A percentile compares a stretch with the other conserved stretches of the same genome.
Conservation (phyloP, 148 eudicot species). For the Euryodendron excelsum region DNA sequence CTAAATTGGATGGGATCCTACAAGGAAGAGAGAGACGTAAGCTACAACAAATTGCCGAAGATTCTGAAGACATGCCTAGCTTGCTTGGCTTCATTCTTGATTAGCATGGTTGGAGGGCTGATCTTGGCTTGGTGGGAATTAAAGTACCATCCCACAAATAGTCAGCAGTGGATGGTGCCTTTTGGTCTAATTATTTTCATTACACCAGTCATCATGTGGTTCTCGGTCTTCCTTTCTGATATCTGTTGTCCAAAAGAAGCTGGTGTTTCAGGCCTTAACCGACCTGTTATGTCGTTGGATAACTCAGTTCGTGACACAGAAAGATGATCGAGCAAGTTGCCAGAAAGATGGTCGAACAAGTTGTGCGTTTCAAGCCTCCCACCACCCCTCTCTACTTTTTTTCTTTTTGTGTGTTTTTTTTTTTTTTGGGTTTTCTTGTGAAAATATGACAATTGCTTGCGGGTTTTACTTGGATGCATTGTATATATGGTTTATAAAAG, state of each 20-base stretch:
- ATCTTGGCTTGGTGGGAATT: constrained; percentile 51
- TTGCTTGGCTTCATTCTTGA: constrained; percentile 30
- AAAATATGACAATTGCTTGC: too few species aligned
- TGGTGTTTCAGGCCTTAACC: not conserved
- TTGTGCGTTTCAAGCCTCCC: not conserved
- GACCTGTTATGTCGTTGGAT: not conserved
- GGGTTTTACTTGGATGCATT: too few species aligned
- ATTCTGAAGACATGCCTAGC: constrained; percentile 19
- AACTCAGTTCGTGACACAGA: not conserved
- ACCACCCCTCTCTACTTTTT: not conserved
- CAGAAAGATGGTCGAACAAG: not conserved
- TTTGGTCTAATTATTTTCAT: constrained; percentile 48
- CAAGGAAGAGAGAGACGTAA: not conserved
- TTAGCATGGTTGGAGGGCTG: constrained; percentile 52
- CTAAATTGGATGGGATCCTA: constrained; percentile 1
- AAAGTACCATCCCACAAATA: constrained; percentile 41
- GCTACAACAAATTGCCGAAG: not conserved
- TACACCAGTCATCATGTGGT: constrained; percentile 47
- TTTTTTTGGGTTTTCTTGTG: not conserved
- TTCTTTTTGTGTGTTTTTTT: too few species aligned
- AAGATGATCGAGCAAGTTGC: not conserved
- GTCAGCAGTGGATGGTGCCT: constrained; percentile 77
- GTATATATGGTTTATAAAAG: too few species aligned
- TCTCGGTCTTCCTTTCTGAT: constrained; percentile 35
- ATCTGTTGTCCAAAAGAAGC: constrained; percentile 21